phyloP scores from a whole-genome alignment of 1,284 basidiomycete genomes.

The Uromyces viciae-fabae region DNA sequence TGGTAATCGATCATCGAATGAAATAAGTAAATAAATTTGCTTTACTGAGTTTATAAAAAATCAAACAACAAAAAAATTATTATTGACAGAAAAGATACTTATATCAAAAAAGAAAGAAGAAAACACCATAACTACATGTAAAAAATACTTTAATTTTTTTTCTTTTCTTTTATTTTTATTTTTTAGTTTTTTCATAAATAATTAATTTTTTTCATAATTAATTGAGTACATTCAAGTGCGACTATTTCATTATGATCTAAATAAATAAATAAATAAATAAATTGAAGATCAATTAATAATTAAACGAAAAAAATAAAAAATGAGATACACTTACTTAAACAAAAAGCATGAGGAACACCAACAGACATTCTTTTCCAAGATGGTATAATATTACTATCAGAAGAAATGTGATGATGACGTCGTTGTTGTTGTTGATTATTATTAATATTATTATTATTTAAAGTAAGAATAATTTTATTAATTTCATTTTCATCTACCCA shows the following conservation, averaged over 20 bases:
- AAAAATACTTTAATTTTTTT: too few species aligned
- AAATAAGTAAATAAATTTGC: too few species aligned
- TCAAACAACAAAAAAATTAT: too few species aligned
- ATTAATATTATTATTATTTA: conserved; percentile 3
- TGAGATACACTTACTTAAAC: conserved; percentile 26
- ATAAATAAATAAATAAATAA: neutral
- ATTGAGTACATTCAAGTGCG: conserved; percentile 4
- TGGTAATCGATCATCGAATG: too few species aligned
- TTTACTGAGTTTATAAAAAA: too few species aligned
- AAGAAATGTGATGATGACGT: neutral
- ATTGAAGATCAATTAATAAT: neutral
- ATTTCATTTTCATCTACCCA: conserved; percentile 38
- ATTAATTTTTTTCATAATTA: conserved; percentile 8
- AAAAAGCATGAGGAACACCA: conserved; percentile 31
- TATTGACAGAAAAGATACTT: too few species aligned
- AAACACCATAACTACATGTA: too few species aligned
- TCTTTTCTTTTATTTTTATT: too few species aligned
- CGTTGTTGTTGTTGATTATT: too few species aligned
- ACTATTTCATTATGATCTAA: conserved; percentile 20
- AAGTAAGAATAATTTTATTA: neutral
- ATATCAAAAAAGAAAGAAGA: too few species aligned
- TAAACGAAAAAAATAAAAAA: neutral
- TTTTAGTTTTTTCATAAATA: too few species aligned
- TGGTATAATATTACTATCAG: neutral
- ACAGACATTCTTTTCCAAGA: conserved; percentile 18